Evolutionary conservation across 768 basidiomycete species (phyloP).

Genomic region (Pleurotus tuoliensis): DNA sequence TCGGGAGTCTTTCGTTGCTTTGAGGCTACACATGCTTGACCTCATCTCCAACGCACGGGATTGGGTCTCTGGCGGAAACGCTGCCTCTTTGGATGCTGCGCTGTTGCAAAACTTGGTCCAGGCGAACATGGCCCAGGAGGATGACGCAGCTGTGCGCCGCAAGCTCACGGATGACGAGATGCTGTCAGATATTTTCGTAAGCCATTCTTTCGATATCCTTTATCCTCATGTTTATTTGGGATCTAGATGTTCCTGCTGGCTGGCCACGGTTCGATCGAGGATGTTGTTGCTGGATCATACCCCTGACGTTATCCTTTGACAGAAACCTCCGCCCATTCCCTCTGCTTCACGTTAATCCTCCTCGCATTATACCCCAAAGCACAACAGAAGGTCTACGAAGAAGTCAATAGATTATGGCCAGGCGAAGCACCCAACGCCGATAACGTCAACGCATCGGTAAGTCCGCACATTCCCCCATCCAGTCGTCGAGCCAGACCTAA

Average conservation of each 20-base stretch:
- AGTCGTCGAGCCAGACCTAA: background rate
- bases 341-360: constrained; percentile 37
- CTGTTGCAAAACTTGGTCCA: constrained; percentile 30
- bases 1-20: constrained; percentile 22
- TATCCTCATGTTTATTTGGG: background rate
- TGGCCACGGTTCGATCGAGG: constrained; percentile 36
- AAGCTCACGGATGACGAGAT: constrained; percentile 30
- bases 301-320: background rate
- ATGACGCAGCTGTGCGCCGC: constrained; percentile 20
- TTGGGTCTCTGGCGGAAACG: constrained; percentile 16
- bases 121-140: constrained; percentile 25
- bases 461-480: background rate
- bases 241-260: constrained; percentile 42
- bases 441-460: constrained; percentile 22
- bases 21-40: constrained; percentile 27
- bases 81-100: constrained; percentile 17
- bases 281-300: too few species aligned
- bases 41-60: constrained; percentile 24
- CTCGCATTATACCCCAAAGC: constrained; percentile 47
- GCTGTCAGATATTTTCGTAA: constrained; percentile 28
- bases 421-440: constrained; percentile 7
- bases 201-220: constrained; percentile 7
- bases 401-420: constrained; percentile 37
- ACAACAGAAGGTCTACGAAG: constrained; percentile 43
- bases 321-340: constrained; percentile 47